Base-by-base conservation (phyloP, 2,329 filamentous ascomycete species). In the Gremmenia infestans region DNA sequence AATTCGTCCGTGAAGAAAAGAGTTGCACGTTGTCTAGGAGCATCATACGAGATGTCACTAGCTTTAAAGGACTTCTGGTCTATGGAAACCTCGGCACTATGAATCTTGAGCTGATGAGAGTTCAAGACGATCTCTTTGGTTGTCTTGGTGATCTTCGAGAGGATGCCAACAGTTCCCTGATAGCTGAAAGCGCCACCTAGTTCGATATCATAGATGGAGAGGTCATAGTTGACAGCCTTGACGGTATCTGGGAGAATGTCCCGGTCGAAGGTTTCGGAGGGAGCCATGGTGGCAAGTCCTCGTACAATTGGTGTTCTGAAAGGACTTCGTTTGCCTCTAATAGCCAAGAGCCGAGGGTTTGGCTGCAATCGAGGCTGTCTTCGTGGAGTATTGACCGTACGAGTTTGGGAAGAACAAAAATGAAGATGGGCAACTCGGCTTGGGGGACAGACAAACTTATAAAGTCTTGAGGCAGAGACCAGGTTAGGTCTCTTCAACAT, bases 121-220 rank as follows among this genome's bases (percentile, higher is more conserved):
- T 99, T 99, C 72, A 97, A 77, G 43, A 89, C 83, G 60, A 99
- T 85, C 64, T 91, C 82, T 67, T 82, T 89, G 62, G 87, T 88
- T 36, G 85, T 76, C 70, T 86, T 83, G 63, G 80, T 79, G 71
- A 97, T 80, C 57, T 87, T 83, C 57, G 87, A 80, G 63, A 88
- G 81, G 71, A 99, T 95, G 62, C 83, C 87, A 61, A 97, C 89
- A 19, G 80, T 85, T 63, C 94, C 94, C 75, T 93, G 84, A 77
- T 93, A 99, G 58, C 81, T 74, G 64, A 93, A 96, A 57, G 76
- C 75, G 54, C 81, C 82, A 61, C 81, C 80, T 53, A 85, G 75
- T 65, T 96, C 86, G 61, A 99, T 77, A 65, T 94, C 87, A 69
- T 80, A 84, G 65, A 99, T 81, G 54, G 87, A 90, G 63, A 99